Conservation (phyloP, 352 stramenopile species). For the Phytophthora idaei region DNA sequence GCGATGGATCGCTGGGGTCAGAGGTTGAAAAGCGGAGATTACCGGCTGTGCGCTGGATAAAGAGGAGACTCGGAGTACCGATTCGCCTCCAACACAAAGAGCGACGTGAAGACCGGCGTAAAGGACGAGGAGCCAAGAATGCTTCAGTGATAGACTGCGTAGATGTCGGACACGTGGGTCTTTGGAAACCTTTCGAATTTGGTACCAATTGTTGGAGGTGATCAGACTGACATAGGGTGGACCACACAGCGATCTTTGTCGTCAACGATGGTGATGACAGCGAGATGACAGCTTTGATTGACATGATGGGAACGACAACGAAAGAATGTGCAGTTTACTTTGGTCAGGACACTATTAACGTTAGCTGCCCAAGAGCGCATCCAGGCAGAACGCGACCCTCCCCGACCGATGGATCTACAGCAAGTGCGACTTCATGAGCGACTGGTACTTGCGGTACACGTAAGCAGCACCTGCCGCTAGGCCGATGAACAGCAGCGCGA, state of each 20-base stretch:
- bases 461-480: conserved; percentile 53
- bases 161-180: conserved; percentile 29
- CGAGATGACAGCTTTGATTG: conserved; percentile 2
- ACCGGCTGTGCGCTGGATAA: neutral
- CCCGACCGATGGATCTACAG: conserved; percentile 49
- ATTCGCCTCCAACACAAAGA: neutral
- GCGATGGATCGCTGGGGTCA: neutral
- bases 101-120: neutral
- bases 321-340: conserved; percentile 34
- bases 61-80: neutral
- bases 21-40: neutral
- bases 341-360: conserved; percentile 28
- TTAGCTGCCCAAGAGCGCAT: conserved; percentile 11
- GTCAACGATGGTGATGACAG: neutral
- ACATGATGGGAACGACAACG: conserved; percentile 7
- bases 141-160: conserved; percentile 19
- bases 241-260: conserved; percentile 28
- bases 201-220: conserved; percentile 16
- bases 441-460: conserved; percentile 87
- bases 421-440: conserved; percentile 88
- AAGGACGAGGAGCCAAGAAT: conserved; percentile 19
- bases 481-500: conserved; percentile 69
- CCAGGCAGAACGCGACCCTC: conserved; percentile 3
- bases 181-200: conserved; percentile 7
- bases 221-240: conserved; percentile 14